Percentiles rank a stretch among this genome's conserved stretches.
These are phyloP conservation scores for Crepidotus sp. DNA, from an alignment of 1,284 basidiomycete species.

Conservation along the genomic window DNA sequence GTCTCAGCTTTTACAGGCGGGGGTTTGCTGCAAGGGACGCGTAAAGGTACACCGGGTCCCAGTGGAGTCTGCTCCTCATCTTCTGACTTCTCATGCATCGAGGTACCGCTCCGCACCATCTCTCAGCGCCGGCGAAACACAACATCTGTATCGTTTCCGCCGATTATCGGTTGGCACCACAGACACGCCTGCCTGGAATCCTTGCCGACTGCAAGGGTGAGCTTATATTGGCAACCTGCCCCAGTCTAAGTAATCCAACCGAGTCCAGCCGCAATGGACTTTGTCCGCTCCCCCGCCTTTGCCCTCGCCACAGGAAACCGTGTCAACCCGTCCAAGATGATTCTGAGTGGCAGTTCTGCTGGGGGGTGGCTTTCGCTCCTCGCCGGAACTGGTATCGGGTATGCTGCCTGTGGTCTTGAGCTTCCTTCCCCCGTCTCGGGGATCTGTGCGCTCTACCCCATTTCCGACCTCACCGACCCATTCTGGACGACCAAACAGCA, in stretches of 20 bases:
- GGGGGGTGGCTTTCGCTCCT: constrained; percentile 31
- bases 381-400: constrained; percentile 28
- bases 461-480: constrained; percentile 26
- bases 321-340: constrained; percentile 26
- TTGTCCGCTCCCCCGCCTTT: constrained; percentile 24
- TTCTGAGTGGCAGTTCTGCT: constrained; percentile 30
- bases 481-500: constrained; percentile 31
- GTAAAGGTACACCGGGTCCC: constrained; percentile 22
- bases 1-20: constrained; percentile 3
- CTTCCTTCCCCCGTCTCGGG: constrained; percentile 24
- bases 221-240: no score
- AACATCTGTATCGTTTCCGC: constrained; percentile 27
- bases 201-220: constrained; percentile 25
- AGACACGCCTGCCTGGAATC: constrained; percentile 29
- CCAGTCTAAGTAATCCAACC: no score
- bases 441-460: constrained; percentile 29
- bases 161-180: constrained; percentile 33
- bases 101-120: constrained; percentile 28
- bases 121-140: constrained; percentile 25
- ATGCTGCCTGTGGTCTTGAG: constrained; percentile 24
- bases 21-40: constrained; percentile 24
- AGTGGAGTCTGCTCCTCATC: not conserved
- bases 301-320: constrained; percentile 21
- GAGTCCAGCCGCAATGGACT: constrained; percentile 23
- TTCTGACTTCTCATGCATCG: constrained; percentile 1